Evolutionary conservation across 805 yeast species (phyloP), one percentile per base, ranked within the genome.

Genomic region (Candida montana): DNA sequence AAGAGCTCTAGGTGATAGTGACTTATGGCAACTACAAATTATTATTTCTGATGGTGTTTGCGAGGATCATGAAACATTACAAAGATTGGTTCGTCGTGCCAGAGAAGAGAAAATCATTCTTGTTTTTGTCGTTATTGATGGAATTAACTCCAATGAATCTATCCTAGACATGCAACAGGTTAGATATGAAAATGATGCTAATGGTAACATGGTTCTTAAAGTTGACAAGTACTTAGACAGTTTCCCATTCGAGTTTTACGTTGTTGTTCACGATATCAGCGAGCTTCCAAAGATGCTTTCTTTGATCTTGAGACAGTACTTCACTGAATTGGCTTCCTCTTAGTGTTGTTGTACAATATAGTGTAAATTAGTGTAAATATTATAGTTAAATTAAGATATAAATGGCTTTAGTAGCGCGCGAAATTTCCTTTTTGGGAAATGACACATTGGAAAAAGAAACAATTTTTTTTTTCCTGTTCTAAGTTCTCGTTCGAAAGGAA

Each of bases 191-290:
- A 71, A 81, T 4, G 91, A 83, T 58, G 69, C 64, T 12, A 67
- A 69, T 39, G 97, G 97, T 3, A 75, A 74, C 43, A 72, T 79
- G 78, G 75, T 75, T 34, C 67, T 95, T 48, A 74, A 82, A 58
- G 93, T 93, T 45, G 81, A 79, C 45, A 85, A 81, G 52, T 93
- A 93, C 57, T 73, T 93, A 61, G 96, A 91, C 53, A 75, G 85
- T 23, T 93, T 93, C 81, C 98, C 99, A 53, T 93, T 93, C 64
- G 98, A 93, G 59, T 93, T 84, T 60, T 93, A 91, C 58, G 96
- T 91, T 45, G 91, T 95, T 51, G 97, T 93, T 20, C 81, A 85
- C 52, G 80, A 91, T 57, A 84, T 95, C 51, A 74, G 74, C 36
- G 98, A 91, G 64, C 71, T 93, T 30, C 99, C 99, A 13, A 86